These are phyloP conservation scores for Clitopilus hobsonii DNA, from an alignment of 768 basidiomycete species.

Conservation along the genomic window DNA sequence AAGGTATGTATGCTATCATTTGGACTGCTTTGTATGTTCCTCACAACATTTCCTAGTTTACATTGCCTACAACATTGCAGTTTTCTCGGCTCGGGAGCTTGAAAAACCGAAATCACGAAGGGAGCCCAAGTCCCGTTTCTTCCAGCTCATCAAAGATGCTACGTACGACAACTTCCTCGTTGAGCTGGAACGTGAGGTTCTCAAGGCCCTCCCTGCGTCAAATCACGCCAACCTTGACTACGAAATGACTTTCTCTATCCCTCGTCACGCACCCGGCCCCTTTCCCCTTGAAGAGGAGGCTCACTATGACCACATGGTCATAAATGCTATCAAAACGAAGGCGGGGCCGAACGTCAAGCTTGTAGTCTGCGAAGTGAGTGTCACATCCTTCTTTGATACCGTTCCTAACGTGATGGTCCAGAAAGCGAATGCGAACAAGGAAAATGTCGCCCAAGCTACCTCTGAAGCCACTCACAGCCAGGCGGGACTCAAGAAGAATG, in stretches of 20 bases:
- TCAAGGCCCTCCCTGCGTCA: background rate
- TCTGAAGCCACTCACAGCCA: too few relatives aligned
- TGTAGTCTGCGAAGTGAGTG: too few relatives aligned
- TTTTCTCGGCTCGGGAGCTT: background rate
- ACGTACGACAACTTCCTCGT: background rate
- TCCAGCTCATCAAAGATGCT: background rate
- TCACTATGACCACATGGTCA: background rate
- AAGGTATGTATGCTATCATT: background rate
- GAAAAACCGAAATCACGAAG: background rate
- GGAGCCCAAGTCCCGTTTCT: background rate
- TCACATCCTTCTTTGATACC: background rate
- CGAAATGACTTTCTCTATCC: background rate
- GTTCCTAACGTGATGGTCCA: too few relatives aligned
- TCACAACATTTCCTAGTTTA: background rate
- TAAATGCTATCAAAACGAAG: background rate
- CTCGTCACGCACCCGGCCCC: background rate
- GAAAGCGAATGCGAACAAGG: too few relatives aligned
- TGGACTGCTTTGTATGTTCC: background rate
- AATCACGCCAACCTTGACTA: background rate
- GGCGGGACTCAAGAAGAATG: background rate
- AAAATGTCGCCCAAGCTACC: too few relatives aligned
- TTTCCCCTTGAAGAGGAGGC: background rate
- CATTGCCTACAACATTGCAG: background rate
- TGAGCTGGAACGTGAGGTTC: background rate
- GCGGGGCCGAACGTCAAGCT: too few relatives aligned